Conservation (phyloP, 208 protist species). For the Kentomonas sorsogonicus region DNA sequence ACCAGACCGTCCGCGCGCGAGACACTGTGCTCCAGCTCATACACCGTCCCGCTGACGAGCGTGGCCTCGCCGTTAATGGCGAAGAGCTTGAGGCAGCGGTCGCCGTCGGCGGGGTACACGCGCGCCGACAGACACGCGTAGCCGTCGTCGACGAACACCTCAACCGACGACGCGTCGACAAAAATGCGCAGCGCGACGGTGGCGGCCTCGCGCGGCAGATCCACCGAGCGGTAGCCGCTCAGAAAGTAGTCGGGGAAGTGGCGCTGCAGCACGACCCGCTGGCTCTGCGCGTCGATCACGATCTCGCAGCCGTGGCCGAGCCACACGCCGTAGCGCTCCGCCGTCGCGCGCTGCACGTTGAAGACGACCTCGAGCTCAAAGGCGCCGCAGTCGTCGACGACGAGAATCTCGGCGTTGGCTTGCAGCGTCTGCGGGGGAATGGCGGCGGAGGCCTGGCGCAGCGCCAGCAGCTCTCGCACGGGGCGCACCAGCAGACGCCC, state of each 20-base stretch:
- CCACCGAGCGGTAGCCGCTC: constrained; percentile 43
- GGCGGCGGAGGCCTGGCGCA: constrained; percentile 20
- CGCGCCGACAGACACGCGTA: constrained; percentile 31
- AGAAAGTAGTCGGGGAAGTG: constrained; percentile 59
- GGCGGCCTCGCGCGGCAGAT: constrained; percentile 18
- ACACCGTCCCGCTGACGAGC: constrained; percentile 28
- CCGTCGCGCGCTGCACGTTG: constrained; percentile 28
- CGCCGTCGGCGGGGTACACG: constrained; percentile 34
- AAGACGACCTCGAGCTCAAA: constrained; percentile 42
- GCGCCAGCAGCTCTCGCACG: constrained; percentile 24
- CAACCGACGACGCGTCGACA: constrained; percentile 43
- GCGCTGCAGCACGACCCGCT: constrained; percentile 41
- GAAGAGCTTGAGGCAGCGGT: constrained; percentile 32
- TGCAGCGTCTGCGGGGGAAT: constrained; percentile 18
- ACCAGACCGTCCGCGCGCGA: too few species aligned
- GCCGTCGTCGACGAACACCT: constrained; percentile 55
- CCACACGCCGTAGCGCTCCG: constrained; percentile 56
- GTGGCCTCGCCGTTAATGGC: constrained; percentile 27
- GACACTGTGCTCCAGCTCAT: constrained; percentile 22
- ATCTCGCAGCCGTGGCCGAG: constrained; percentile 42
- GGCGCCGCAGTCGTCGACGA: constrained; percentile 27
- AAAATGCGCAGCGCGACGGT: constrained; percentile 42
- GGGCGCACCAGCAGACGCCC: constrained; percentile 23
- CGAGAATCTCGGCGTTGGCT: constrained; percentile 17
- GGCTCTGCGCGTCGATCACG: constrained; percentile 38